These are phyloP conservation scores for Solanum sejunctum DNA, from an alignment of 257 asterid genomes.

Conservation along the genomic window DNA sequence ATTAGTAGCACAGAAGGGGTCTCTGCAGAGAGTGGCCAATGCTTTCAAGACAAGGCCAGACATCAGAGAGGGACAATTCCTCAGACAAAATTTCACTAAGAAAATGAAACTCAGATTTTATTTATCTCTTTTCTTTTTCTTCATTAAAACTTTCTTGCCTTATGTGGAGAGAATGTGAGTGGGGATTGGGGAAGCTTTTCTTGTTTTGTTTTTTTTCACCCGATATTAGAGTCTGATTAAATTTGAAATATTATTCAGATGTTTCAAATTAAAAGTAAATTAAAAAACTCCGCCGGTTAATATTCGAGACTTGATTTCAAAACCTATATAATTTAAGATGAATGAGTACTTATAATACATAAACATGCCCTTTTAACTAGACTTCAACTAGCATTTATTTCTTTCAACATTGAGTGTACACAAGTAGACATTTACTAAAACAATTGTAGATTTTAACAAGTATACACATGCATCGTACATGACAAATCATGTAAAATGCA, in stretches of 20 bases:
- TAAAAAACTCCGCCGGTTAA: rapidly evolving
- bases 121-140: not conserved
- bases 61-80: conserved; percentile 10
- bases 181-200: not conserved
- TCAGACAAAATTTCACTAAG: conserved; percentile 1
- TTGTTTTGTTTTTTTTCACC: not conserved
- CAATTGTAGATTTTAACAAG: no score
- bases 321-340: not conserved
- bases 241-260: not conserved
- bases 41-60: conserved; percentile 7
- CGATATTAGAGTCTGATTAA: not conserved
- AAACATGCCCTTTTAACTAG: not conserved
- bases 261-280: not conserved
- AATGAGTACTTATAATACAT: not conserved
- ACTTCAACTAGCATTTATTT: no score
- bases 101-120: not conserved
- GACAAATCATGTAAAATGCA: not conserved
- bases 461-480: no score
- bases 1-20: conserved; percentile 8
- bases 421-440: not conserved
- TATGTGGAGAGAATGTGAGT: not conserved
- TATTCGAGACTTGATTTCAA: not conserved
- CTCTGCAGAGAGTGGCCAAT: conserved; percentile 14
- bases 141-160: not conserved
- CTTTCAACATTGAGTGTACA: no score